These are phyloP conservation scores for Teunomyces barrocoloradensis DNA, from an alignment of 805 yeast genomes.

Conservation along the genomic window DNA sequence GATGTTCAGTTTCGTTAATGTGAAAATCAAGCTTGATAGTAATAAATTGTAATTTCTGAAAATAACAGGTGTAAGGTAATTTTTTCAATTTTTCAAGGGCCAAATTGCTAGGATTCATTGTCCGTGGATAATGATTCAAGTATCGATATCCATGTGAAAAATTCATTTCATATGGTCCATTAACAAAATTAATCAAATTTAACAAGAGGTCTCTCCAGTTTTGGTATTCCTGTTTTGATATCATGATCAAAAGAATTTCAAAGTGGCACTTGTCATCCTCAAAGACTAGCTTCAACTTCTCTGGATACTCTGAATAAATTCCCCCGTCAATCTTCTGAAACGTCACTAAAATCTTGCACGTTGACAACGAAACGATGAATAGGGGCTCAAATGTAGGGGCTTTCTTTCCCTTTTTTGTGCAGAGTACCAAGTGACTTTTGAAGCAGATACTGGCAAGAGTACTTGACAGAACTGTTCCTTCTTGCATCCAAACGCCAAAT, in stretches of 20 bases:
- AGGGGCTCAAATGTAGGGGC: constrained; percentile 28
- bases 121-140: constrained; percentile 14
- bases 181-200: constrained; percentile 21
- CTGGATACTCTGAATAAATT: constrained; percentile 26
- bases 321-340: constrained; percentile 27
- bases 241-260: constrained; percentile 43
- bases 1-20: not conserved
- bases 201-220: constrained; percentile 38
- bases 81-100: constrained; percentile 4
- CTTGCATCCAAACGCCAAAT: constrained; percentile 37
- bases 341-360: constrained; percentile 22
- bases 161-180: constrained; percentile 24
- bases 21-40: constrained; percentile 3
- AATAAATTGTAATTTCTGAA: constrained; percentile 2
- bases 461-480: constrained; percentile 9
- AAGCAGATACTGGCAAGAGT: constrained; percentile 42
- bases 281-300: constrained; percentile 44
- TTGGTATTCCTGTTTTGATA: constrained; percentile 29
- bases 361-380: constrained; percentile 49
- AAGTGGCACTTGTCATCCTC: constrained; percentile 40
- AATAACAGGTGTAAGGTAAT: constrained; percentile 3
- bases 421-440: constrained; percentile 48
- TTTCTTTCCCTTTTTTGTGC: constrained; percentile 20
- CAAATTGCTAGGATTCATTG: constrained; percentile 18
- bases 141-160: constrained; percentile 9